Evolutionary conservation across 2,329 filamentous ascomycete genomes (phyloP), one percentile per base, ranked within the genome.

Genomic region (Domatiomyces catenatus): DNA sequence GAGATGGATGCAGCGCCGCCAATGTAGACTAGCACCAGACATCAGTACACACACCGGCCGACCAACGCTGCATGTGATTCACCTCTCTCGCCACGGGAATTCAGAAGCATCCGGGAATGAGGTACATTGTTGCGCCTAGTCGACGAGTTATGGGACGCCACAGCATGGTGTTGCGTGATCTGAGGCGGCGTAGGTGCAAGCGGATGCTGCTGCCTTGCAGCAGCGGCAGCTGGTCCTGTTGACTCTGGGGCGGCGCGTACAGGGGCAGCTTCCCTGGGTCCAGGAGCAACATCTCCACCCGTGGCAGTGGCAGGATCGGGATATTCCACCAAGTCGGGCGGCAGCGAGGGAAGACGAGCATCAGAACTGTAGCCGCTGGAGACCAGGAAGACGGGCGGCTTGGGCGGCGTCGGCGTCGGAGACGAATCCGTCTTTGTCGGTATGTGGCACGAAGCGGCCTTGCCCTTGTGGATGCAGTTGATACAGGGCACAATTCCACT

Each of bases 1-100:
- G 76, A 78, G 12, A 80, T 62, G 0, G 73, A 71, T 1, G 73
- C 72, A 8, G 70, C 71, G n/a, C 69, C 65, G n/a, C 72, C 69
- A 46, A 75, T 66, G 47, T 71, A 75, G 0, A 75, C 70, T 75
- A 43, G 17, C 17, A 32, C 32, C 15, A 17, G 20, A 48, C 8
- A 42, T 26, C 47, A 24, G 22, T 32, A 26, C 46, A 18, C 2
- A 15, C n/a, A 26, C 17, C n/a, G n/a, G 19, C 24, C 17, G 32
- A 26, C 46, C 48, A 32, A 5, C 6, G 12, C 8, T 15, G 42
- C 19, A 48, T 26, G 44, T 47, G 26, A n/a, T 26, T 42, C 63
- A 75, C 73, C 68, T 68, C 68, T 67, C 57, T 78, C 74, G 3
- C 75, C 74, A 17, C 72, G 70, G 0, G 71, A 64, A 54, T 75